phyloP scores from a whole-genome alignment of 306 rosid species.

The Canavalia gladiata region DNA sequence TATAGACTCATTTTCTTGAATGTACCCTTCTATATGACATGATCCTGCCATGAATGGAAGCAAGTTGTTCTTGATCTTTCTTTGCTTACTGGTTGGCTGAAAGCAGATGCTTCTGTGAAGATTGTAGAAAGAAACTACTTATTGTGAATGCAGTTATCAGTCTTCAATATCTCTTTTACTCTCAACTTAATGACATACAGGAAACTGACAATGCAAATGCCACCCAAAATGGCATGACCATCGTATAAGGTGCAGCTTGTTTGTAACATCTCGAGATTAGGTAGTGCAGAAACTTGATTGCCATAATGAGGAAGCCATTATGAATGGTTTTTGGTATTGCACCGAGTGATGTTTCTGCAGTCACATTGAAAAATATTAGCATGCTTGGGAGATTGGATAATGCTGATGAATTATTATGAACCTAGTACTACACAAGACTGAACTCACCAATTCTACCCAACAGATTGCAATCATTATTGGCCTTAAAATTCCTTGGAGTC shows the following conservation, averaged over 20 bases:
- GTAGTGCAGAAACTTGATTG: slow-evolving; percentile 36
- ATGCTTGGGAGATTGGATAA: not conserved
- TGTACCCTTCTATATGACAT: not conserved
- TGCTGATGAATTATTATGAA: not conserved
- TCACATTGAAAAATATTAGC: slow-evolving; percentile 2
- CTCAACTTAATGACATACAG: slow-evolving; percentile 35
- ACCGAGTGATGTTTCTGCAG: slow-evolving; percentile 37
- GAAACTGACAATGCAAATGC: slow-evolving; percentile 44
- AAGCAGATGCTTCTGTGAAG: not conserved
- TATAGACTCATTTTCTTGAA: slow-evolving; percentile 9
- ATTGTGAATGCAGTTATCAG: not conserved
- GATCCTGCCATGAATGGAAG: slow-evolving; percentile 2
- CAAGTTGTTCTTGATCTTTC: not conserved
- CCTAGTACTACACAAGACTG: not conserved
- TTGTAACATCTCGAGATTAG: slow-evolving; percentile 36
- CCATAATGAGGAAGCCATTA: slow-evolving; percentile 39
- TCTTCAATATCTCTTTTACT: slow-evolving; percentile 13
- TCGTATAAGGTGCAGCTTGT: slow-evolving; percentile 38
- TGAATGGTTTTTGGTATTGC: slow-evolving; percentile 17
- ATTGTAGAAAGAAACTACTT: not conserved
- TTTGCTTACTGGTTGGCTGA: not conserved
- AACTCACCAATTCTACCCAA: slow-evolving; percentile 37
- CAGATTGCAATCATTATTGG: slow-evolving; percentile 34
- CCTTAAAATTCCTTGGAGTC: slow-evolving; percentile 16
- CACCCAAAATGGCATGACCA: slow-evolving; percentile 53